Percentiles rank a stretch among this genome's conserved stretches.
Evolutionary conservation across 768 basidiomycete genomes (phyloP).

Genomic region (Podaxis pistillaris): DNA sequence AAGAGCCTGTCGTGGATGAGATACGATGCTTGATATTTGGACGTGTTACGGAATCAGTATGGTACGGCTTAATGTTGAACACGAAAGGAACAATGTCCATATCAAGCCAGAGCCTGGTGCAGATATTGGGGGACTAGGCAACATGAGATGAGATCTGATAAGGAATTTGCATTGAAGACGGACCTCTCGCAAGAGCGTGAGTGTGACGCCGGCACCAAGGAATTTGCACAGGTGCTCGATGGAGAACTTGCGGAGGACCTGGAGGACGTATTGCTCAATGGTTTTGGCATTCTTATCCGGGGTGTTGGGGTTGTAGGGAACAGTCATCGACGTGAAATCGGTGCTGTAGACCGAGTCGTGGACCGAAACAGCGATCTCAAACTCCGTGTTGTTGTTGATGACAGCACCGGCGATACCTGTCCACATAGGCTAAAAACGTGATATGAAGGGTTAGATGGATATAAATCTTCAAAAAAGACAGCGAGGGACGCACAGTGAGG

Average conservation of each 20-base stretch:
- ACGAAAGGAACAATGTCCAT: conserved; percentile 83
- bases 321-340: conserved; percentile 61
- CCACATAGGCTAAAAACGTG: conserved; percentile 74
- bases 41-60: conserved; percentile 74
- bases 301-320: conserved; percentile 51
- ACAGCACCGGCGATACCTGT: conserved; percentile 70
- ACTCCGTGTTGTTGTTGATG: conserved; percentile 56
- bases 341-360: conserved; percentile 87
- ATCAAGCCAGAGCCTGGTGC: conserved; percentile 81
- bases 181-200: conserved; percentile 69
- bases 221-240: conserved; percentile 83
- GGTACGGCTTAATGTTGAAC: conserved; percentile 83
- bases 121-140: conserved; percentile 69
- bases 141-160: conserved; percentile 22
- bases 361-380: conserved; percentile 74
- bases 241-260: conserved; percentile 70
- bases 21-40: conserved; percentile 83
- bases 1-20: conserved; percentile 77
- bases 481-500: conserved; percentile 54
- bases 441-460: conserved; percentile 21
- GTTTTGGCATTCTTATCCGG: conserved; percentile 54
- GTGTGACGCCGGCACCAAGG: conserved; percentile 77
- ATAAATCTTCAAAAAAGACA: conserved; percentile 10
- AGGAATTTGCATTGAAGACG: conserved; percentile 17
- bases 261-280: conserved; percentile 64